These are phyloP conservation scores for Salinomyces thailandicus DNA, from an alignment of 2,329 filamentous ascomycete genomes.

Conservation along the genomic window DNA sequence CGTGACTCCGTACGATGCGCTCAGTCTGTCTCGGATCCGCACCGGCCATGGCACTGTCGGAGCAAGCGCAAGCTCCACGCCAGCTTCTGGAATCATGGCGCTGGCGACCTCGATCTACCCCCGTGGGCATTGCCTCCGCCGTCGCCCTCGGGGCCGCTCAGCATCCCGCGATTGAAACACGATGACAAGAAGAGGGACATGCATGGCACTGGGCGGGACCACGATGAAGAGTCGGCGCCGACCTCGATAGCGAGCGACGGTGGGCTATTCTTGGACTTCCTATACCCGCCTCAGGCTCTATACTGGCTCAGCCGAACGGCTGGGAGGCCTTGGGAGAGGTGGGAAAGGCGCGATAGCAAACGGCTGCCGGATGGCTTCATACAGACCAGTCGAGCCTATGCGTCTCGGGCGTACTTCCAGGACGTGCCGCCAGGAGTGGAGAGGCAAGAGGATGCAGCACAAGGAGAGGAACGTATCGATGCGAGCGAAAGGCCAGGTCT, in stretches of 20 bases:
- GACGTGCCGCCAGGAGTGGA: neutral
- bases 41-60: constrained; percentile 24
- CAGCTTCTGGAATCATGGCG: constrained; percentile 47
- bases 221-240: neutral
- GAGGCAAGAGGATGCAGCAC: neutral
- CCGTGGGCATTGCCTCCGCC: constrained; percentile 13
- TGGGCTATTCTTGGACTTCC: constrained; percentile 34
- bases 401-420: constrained; percentile 10
- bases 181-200: constrained; percentile 4
- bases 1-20: constrained; percentile 39
- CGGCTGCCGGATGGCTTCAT: constrained; percentile 19
- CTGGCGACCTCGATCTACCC: constrained; percentile 35
- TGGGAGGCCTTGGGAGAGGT: constrained; percentile 13
- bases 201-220: neutral
- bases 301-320: constrained; percentile 24
- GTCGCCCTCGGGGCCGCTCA: constrained; percentile 5
- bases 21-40: neutral
- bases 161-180: constrained; percentile 7
- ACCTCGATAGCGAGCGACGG: neutral
- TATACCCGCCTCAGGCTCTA: constrained; percentile 38
- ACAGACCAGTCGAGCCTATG: constrained; percentile 17
- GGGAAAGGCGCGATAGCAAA: constrained; percentile 19
- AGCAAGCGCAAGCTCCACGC: constrained; percentile 43
- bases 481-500: neutral
- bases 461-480: neutral